Conservation (phyloP, 2,329 filamentous ascomycete genomes). For the Talaromyces sp. region DNA sequence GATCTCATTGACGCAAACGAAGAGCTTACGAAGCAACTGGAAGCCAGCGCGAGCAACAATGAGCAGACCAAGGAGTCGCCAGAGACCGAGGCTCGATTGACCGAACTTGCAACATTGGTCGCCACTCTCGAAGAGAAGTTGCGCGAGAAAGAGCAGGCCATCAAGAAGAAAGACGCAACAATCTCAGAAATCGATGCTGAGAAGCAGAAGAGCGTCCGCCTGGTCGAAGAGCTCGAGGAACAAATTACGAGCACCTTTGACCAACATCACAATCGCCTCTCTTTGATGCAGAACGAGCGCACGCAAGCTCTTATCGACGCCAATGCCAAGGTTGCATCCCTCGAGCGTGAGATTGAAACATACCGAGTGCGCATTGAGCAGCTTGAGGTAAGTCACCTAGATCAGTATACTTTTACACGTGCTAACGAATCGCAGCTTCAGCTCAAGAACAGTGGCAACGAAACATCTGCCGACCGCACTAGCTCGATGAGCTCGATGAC, state of each 20-base stretch:
- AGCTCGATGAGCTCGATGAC: slow-evolving; percentile 52
- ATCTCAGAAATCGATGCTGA: slow-evolving; percentile 51
- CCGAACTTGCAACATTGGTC: slow-evolving; percentile 49
- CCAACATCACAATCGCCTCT: slow-evolving; percentile 87
- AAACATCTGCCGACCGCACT: slow-evolving; percentile 48
- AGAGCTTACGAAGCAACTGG: slow-evolving; percentile 33
- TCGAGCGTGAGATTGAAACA: slow-evolving; percentile 64
- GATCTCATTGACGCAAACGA: slow-evolving; percentile 37
- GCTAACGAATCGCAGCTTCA: slow-evolving; percentile 29
- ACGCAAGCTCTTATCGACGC: slow-evolving; percentile 74
- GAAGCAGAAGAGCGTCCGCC: slow-evolving; percentile 85
- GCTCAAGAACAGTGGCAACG: slow-evolving; percentile 36
- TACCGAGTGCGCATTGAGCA: slow-evolving; percentile 53
- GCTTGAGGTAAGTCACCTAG: slow-evolving; percentile 61
- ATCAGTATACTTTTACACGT: background rate
- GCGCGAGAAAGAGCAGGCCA: slow-evolving; percentile 37
- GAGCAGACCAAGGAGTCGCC: slow-evolving; percentile 34
- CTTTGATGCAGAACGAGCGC: slow-evolving; percentile 70
- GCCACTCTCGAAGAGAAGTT: slow-evolving; percentile 43
- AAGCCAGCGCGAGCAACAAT: slow-evolving; percentile 30
- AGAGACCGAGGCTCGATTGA: slow-evolving; percentile 50
- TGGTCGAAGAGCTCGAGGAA: slow-evolving; percentile 95
- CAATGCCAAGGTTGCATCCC: slow-evolving; percentile 56
- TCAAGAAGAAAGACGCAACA: slow-evolving; percentile 42
- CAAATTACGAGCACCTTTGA: slow-evolving; percentile 94